Evolutionary conservation across 331 rosid species (phyloP), one percentile per base, ranked within the genome.

Genomic region (Spiraea crenata): DNA sequence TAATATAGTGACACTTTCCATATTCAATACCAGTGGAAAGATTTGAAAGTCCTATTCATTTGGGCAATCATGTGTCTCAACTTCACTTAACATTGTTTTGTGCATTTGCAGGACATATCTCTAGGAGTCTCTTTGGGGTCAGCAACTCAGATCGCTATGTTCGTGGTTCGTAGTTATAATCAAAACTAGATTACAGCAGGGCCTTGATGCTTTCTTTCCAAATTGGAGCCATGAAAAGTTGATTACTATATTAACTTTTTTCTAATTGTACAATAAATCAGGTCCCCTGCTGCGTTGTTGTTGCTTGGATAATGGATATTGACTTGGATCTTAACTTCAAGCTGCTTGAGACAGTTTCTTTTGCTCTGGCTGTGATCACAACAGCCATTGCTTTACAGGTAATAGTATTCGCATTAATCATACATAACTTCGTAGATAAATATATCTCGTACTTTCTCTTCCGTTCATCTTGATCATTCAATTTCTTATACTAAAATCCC

Each of bases 91-190:
- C 10, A 17, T 6, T 41, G 31, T 57, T 50, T 57, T 54, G 9
- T 39, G 63, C 69, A 47, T 72, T 39, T 71, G 68, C 86, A 93
- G 98, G 97, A 90, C 69, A 90, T 93, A 61, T 55, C 96, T 2
- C 79, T 93, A 68, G 96, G 95, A 66, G 95, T 93, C 69, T 91
- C 97, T 58, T 81, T 93, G 81, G 99, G 97, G 7, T 90, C 99
- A 66, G 90, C 97, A 9, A 88, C 95, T 78, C 99, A 93, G 80
- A 85, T 93, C 54, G 71, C 85, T 17, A 74, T 87, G 79, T 93
- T 93, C 68, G 92, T 73, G 90, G 99, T 93, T 82, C 54, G 87
- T 75, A 66, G 6, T 10, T 6, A 50, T 17, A n/a, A 3, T 19
- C 38, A 10, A 11, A 67, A 12, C 72, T 10, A 3, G 11, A 51